Evolutionary conservation across 2,329 filamentous ascomycete genomes (phyloP).

Genomic region (Ascochyta koolunga): DNA sequence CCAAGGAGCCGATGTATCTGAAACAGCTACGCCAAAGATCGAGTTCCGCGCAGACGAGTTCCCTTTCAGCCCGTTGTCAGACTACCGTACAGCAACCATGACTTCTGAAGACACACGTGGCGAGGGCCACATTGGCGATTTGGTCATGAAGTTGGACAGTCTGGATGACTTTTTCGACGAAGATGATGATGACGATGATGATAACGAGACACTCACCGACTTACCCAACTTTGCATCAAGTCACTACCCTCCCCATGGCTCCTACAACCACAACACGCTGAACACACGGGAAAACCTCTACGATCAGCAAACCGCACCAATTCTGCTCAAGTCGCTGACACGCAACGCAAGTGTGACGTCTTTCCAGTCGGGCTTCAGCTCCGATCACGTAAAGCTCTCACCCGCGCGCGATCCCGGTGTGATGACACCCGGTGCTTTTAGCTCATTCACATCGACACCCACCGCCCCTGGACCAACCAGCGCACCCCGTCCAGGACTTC

Average conservation of each 20-base stretch:
- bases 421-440: conserved; percentile 65
- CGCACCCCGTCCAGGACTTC: conserved; percentile 66
- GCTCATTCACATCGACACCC: conserved; percentile 40
- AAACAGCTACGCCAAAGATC: conserved; percentile 78
- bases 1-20: conserved; percentile 56
- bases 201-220: conserved; percentile 43
- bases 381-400: conserved; percentile 67
- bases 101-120: conserved; percentile 80
- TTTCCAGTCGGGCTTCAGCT: conserved; percentile 83
- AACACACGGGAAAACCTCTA: conserved; percentile 75
- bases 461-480: conserved; percentile 23
- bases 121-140: conserved; percentile 78
- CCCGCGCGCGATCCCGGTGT: conserved; percentile 59
- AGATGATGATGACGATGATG: conserved; percentile 50
- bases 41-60: conserved; percentile 93
- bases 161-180: conserved; percentile 63
- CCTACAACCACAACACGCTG: conserved; percentile 49
- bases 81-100: conserved; percentile 87
- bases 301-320: conserved; percentile 90
- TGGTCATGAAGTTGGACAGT: conserved; percentile 68
- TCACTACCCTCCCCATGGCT: conserved; percentile 35
- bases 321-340: conserved; percentile 79
- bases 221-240: conserved; percentile 42
- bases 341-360: conserved; percentile 73
- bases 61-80: conserved; percentile 71